Conservation (phyloP, 164 flowering plant species). For the Litsea cubeba region DNA sequence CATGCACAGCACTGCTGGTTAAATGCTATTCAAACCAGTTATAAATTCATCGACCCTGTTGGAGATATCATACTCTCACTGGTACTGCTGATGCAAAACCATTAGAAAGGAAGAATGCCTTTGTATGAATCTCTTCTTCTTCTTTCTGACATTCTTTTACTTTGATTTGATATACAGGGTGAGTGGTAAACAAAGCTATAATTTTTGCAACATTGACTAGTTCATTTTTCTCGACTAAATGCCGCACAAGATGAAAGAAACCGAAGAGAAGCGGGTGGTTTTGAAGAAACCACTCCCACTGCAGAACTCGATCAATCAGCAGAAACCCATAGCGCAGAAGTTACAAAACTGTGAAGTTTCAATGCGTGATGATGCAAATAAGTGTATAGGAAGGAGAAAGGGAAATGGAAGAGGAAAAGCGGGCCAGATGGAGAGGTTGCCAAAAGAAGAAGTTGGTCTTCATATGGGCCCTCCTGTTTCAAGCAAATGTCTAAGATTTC, state of each 20-base stretch:
- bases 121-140: no score
- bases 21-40: constrained; percentile 6
- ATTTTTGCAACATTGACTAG: neutral
- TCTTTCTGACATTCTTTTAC: constrained; percentile 3
- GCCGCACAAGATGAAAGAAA: constrained; percentile 37
- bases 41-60: neutral
- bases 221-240: constrained; percentile 15
- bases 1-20: neutral
- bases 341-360: constrained; percentile 12
- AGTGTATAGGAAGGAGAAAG: constrained; percentile 24
- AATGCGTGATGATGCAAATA: constrained; percentile 22
- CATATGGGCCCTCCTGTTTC: constrained; percentile 23
- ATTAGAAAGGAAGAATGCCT: no score
- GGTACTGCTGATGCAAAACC: no score
- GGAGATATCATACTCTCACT: no score
- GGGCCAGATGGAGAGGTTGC: constrained; percentile 15
- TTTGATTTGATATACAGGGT: constrained; percentile 2
- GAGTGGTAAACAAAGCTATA: constrained; percentile 6
- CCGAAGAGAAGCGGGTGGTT: constrained; percentile 28
- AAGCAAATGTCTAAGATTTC: constrained; percentile 24
- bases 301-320: constrained; percentile 29
- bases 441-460: constrained; percentile 11
- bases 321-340: constrained; percentile 12
- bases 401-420: constrained; percentile 28
- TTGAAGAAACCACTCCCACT: constrained; percentile 33